Conservation (phyloP, 1,139 yeast species). For the Yamadazyma kanchanaburiensis region DNA sequence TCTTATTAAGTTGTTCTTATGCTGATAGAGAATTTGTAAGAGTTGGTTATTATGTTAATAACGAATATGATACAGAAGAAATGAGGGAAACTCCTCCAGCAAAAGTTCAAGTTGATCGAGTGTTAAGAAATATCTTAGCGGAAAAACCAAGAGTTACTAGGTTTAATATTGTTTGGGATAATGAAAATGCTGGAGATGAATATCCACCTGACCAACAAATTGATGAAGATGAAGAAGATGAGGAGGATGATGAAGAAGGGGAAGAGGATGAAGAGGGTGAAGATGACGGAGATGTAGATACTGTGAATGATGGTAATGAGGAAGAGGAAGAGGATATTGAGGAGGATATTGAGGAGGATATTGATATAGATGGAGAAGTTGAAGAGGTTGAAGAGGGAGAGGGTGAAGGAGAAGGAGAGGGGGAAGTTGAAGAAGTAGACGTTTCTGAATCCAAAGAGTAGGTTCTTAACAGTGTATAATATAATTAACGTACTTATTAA, state of each 20-base stretch:
- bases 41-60: constrained; percentile 95
- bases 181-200: constrained; percentile 60
- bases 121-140: constrained; percentile 88
- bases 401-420: constrained; percentile 33
- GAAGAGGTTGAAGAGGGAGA: constrained; percentile 31
- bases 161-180: constrained; percentile 94
- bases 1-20: constrained; percentile 86
- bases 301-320: constrained; percentile 15
- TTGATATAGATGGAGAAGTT: constrained; percentile 11
- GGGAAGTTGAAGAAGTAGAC: constrained; percentile 9
- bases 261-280: constrained; percentile 57
- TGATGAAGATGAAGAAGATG: constrained; percentile 52
- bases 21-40: constrained; percentile 93
- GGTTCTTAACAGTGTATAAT: too few relatives aligned
- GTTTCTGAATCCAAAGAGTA: too few relatives aligned
- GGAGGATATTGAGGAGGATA: constrained; percentile 26
- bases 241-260: constrained; percentile 54
- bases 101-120: constrained; percentile 91
- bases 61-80: constrained; percentile 93
- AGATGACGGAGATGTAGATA: constrained; percentile 49
- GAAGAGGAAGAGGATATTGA: constrained; percentile 20
- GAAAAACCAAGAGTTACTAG: constrained; percentile 97
- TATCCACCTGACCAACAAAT: constrained; percentile 60
- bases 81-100: constrained; percentile 91
- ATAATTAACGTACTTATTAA: constrained; percentile 5